A percentile compares a stretch with the other conserved stretches of the same genome.
These are phyloP conservation scores for Penicillium canariense DNA, from an alignment of 495 filamentous ascomycete genomes.

Conservation along the genomic window DNA sequence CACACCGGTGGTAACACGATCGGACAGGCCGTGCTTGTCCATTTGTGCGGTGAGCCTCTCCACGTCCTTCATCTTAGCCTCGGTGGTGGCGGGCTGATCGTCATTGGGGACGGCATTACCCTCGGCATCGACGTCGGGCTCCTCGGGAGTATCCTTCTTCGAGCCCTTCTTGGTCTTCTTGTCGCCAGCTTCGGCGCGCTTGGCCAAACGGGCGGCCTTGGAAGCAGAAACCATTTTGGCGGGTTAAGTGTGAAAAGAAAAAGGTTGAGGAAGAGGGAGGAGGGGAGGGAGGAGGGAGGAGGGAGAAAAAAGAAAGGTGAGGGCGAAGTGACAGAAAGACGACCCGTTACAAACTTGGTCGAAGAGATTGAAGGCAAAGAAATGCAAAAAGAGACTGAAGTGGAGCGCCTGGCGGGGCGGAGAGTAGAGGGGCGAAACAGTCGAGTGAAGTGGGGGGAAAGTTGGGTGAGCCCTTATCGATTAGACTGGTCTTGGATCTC, in stretches of 20 bases:
- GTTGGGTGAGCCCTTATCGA: slow-evolving; percentile 45
- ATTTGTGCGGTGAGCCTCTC: slow-evolving; percentile 82
- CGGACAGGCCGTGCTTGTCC: slow-evolving; percentile 93
- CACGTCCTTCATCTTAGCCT: slow-evolving; percentile 73
- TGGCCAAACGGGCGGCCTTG: slow-evolving; percentile 95
- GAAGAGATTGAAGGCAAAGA: slow-evolving; percentile 38
- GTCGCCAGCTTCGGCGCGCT: slow-evolving; percentile 72
- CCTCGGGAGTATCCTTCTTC: slow-evolving; percentile 61
- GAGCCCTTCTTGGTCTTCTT: slow-evolving; percentile 73
- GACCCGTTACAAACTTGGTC: slow-evolving; percentile 14
- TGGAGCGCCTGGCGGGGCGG: slow-evolving; percentile 45
- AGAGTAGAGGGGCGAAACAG: slow-evolving; percentile 34
- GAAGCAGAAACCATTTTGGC: slow-evolving; percentile 77
- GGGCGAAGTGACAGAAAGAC: slow-evolving; percentile 9
- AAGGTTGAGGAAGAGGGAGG: slow-evolving; percentile 1
- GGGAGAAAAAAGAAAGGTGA: slow-evolving; percentile 7
- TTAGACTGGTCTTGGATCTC: slow-evolving; percentile 28
- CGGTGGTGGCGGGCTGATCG: slow-evolving; percentile 67
- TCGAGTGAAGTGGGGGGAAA: slow-evolving; percentile 28
- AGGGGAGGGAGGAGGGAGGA: slow-evolving; percentile 6
- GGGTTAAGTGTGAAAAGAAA: slow-evolving; percentile 14
- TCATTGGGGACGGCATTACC: slow-evolving; percentile 16
- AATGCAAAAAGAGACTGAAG: slow-evolving; percentile 37
- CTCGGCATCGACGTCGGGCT: slow-evolving; percentile 55
- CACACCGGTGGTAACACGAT: slow-evolving; percentile 97